These are phyloP conservation scores for Combretum micranthum DNA, from an alignment of 345 rosid genomes.

Conservation along the genomic window DNA sequence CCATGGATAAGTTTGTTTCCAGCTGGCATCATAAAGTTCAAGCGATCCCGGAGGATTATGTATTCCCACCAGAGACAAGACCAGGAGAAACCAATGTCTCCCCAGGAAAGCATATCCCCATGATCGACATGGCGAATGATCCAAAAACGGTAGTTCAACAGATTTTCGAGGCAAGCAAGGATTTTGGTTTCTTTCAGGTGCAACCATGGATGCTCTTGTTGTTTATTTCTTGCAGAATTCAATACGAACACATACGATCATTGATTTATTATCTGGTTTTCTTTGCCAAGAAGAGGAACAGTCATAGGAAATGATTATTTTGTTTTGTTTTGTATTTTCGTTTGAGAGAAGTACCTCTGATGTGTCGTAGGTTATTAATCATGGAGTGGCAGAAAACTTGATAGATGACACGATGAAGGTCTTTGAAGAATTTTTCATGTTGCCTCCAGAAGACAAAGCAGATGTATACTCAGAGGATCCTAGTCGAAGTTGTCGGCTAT, in stretches of 20 bases:
- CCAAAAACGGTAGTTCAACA: not conserved
- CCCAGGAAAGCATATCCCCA: constrained; percentile 13
- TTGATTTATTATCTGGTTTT: not conserved
- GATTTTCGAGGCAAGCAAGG: constrained; percentile 14
- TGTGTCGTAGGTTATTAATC: constrained; percentile 12
- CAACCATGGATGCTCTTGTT: not conserved
- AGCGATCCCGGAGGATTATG: constrained; percentile 12
- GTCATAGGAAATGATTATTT: not conserved
- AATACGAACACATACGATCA: not conserved
- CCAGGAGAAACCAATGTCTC: constrained; percentile 8
- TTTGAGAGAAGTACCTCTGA: too few species aligned
- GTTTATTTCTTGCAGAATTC: not conserved
- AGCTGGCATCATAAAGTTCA: constrained; percentile 4
- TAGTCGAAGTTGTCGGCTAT: constrained; percentile 11
- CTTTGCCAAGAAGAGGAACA: not conserved
- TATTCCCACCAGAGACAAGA: constrained; percentile 16
- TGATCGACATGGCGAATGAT: constrained; percentile 12
- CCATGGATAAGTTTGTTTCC: constrained; percentile 19
- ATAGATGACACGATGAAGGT: constrained; percentile 10
- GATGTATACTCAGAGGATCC: constrained; percentile 14
- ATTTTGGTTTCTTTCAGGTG: constrained; percentile 23
- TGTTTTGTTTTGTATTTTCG: not conserved
- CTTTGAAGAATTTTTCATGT: constrained; percentile 12
- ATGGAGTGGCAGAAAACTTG: constrained; percentile 14
- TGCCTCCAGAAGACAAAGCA: constrained; percentile 12